Base-by-base conservation (phyloP, 345 rosid genomes). In the Camelina hispida region DNA sequence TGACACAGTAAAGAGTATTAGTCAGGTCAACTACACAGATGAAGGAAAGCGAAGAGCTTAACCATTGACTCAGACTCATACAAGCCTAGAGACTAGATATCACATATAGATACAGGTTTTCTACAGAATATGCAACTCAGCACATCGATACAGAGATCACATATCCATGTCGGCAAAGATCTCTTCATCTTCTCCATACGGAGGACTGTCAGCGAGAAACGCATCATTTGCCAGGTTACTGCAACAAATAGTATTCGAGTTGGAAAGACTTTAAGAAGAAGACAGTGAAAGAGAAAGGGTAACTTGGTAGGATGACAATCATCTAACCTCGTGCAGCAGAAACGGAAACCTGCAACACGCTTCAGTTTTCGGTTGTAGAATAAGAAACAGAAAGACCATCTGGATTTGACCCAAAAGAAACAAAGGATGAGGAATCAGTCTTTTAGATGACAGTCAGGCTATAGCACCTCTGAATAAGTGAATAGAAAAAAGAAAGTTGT, bases 351-450 rank as follows among this genome's bases (percentile, higher is more conserved):
- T 38, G 87, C 93, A 11, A 94, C 91, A 10, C 97, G 93, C 87
- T 89, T 91, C 74, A 82, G 89, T 80, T 94, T 94, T 43, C 97
- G 81, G 69, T 93, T 93, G 82, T 93, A 93, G 87, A 93, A 89
- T 78, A 94, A 88, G 93, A 89, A 94, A 79, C 80, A 84, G 85
- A 94, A 94, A 20, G 96, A 89, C 98, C 98, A 93, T 82, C 98
- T 93, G 90, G 43, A 66, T 56, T 58, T 65, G 61, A 56, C 50
- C 30, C 68, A 50, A 25, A 51, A 47, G 58, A 20, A 30, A 3
- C 3, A 38, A 10, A 38, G 42, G 12, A 38, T 18, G 53, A 43
- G 58, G 54, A 59, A 63, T 35, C 3, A 9, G 42, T 13, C n/a
- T 15, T 43, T 71, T 28, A 65, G 53, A 28, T 38, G 52, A 64